phyloP scores from a whole-genome alignment of 805 yeast genomes.

The Candida nemodendra region DNA sequence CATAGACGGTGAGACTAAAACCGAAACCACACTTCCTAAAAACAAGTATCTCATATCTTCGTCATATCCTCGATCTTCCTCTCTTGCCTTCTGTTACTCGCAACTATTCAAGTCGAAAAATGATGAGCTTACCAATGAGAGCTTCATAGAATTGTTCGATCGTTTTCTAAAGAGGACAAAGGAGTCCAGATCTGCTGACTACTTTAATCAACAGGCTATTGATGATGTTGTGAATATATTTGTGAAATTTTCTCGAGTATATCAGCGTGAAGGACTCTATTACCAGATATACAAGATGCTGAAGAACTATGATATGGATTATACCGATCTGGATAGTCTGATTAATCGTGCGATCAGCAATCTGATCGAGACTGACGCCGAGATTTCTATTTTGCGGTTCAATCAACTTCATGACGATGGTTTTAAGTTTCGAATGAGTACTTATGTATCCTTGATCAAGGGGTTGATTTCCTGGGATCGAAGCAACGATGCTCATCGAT shows the following conservation, averaged over 20 bases:
- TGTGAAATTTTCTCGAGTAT: not conserved
- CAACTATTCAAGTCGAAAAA: not conserved
- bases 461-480: conserved; percentile 5
- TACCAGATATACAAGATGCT: conserved; percentile 5
- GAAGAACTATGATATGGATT: conserved; percentile 4
- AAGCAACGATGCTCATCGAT: conserved; percentile 9
- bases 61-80: not conserved
- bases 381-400: conserved; percentile 6
- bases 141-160: not conserved
- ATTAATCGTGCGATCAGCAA: conserved; percentile 1
- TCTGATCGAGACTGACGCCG: conserved; percentile 3
- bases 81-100: not conserved
- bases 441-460: conserved; percentile 4
- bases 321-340: conserved; percentile 1
- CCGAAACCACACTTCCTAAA: not conserved
- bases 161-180: not conserved
- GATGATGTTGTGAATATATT: conserved; percentile 2
- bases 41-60: not conserved
- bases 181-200: not conserved
- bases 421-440: conserved; percentile 1
- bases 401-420: conserved; percentile 3
- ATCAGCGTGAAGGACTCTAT: conserved; percentile 1
- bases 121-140: not conserved
- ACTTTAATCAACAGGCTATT: not conserved
- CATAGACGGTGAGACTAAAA: not conserved